Percentiles rank a stretch among this genome's conserved stretches.
Evolutionary conservation across 2,329 filamentous ascomycete species (phyloP).

Genomic region (Aurifilum marmelostoma): DNA sequence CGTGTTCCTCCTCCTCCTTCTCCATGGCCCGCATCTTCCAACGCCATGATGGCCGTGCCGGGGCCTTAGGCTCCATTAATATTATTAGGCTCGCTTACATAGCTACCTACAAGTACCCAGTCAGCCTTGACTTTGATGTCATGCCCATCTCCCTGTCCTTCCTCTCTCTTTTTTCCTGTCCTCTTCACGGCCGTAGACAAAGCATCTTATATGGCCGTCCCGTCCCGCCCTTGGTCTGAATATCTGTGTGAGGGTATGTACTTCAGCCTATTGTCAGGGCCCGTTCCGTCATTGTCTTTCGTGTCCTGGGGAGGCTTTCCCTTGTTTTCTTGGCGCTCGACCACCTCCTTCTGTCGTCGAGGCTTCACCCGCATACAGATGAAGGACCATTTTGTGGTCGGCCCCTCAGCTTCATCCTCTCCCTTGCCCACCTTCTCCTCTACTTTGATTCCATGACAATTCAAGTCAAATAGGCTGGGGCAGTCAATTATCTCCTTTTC

Average conservation of each 20-base stretch:
- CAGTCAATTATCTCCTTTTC: background rate
- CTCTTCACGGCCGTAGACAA: background rate
- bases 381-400: background rate
- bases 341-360: background rate
- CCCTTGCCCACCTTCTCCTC: background rate
- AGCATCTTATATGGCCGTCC: background rate
- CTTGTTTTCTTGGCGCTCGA: background rate
- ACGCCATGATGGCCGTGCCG: background rate
- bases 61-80: background rate
- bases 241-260: background rate
- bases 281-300: background rate
- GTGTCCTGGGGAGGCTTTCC: background rate
- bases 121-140: background rate
- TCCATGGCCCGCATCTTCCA: background rate
- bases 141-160: background rate
- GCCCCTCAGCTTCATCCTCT: background rate
- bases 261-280: background rate
- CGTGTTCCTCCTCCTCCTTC: background rate
- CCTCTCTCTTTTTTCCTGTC: too few species aligned
- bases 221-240: background rate
- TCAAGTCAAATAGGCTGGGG: background rate
- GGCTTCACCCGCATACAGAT: background rate
- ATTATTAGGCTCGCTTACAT: background rate
- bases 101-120: background rate
- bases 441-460: background rate